Base-by-base conservation (phyloP, 306 rosid genomes). In the Vigna angularis region DNA sequence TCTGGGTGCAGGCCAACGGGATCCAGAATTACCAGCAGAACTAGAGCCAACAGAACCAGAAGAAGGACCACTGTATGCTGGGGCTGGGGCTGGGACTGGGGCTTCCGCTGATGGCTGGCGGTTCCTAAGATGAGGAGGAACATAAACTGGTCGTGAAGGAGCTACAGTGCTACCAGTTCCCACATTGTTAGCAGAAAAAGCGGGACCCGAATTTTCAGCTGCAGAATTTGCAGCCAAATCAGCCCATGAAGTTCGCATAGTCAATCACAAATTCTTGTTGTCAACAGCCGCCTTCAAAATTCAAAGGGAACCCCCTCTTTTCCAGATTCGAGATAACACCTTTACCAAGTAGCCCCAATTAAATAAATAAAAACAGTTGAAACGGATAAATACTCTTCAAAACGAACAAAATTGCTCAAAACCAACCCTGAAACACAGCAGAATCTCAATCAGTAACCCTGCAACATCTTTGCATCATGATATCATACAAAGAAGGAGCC, bases 191-290 rank as follows among this genome's bases (percentile, higher is more conserved):
- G 72, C 86, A 79, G 86, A 81, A 69, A 85, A 77, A 15, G 87
- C 91, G 49, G 88, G 34, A 74, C 86, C 80, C 73, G 72, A 87
- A 81, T 86, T 89, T 58, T 93, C 98, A 76, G 96, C 89, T 67
- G 91, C 90, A 42, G 97, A 86, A 81, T 88, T 93, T 42, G 98
- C 98, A 80, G 96, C 96, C 87, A 90, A 82, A 90, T 93, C 98
- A 79, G 98, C 98, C 98, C 98, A 93, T 76, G 98, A 93, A 88
- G 93, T 38, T 86, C 96, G 92, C 92, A 88, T 89, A 78, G 84
- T 90, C 81, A 85, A 81, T 61, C 79, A 72, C 72, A 77, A 50
- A 84, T 80, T 77, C 66, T 74, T 67, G 17, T 47, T 70, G 81
- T 45, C 78, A 15, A 64, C 66, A 70, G 68, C 61, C 28, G 20